Evolutionary conservation across 768 basidiomycete species (phyloP), one percentile per base, ranked within the genome.

Genomic region (Suillus plorans): DNA sequence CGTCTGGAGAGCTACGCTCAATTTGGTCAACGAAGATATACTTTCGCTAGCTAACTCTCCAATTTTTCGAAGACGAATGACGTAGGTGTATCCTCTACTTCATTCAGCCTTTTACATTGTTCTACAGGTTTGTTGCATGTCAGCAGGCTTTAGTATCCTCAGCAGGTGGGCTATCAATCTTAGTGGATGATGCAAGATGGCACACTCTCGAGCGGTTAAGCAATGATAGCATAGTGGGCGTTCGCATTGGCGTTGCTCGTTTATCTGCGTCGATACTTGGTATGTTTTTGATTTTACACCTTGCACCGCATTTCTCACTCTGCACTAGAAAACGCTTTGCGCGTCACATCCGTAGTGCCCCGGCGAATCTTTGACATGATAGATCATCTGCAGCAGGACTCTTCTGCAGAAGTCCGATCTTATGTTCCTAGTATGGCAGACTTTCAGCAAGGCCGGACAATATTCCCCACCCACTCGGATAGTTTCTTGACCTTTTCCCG

Each of bases 181-280:
- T 79, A 37, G 75, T 76, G 63, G 84, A 82, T 69, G 82, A 80
- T 68, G 76, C 42, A 22, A 69, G 73, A 67, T 84, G 92, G 78
- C 74, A 80, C 63, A 77, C 80, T n/a, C 75, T 96, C 22, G 75
- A 80, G 34, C 70, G 73, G 52, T 80, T 96, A 49, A 84, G 85
- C 5, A 72, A 79, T 39, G 96, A 98, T 71, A 71, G 73, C 42
- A 87, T 97, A 14, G 82, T 91, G 60, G 95, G 94, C 66, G 94
- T 97, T 41, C 85, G 94, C 55, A 94, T 97, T 63, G 90, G 88
- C 8, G 82, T 94, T 3, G 89, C 95, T n/a, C 85, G 94, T 58
- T 83, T 94, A 55, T 76, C 88, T 49, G 86, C 86, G 58, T 69
- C 76, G 57, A 73, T 88, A 36, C 81, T 78, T 68, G 83, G 90